Evolutionary conservation across 768 basidiomycete species (phyloP).

Genomic region (Termitomyces sp.): DNA sequence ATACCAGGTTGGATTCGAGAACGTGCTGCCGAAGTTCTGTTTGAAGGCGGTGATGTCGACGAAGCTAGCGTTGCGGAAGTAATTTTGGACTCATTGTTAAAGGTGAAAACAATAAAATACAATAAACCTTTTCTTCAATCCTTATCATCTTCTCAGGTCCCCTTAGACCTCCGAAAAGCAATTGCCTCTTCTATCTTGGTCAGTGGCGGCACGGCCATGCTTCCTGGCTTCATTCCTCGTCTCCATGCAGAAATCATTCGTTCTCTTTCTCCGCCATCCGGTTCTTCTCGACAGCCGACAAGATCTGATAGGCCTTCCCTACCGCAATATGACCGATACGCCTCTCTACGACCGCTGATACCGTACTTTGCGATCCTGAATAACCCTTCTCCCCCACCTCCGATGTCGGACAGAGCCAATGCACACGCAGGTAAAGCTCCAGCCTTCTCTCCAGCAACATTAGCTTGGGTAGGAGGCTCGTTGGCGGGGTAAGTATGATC

Average conservation of each 20-base stretch:
- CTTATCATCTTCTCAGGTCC: constrained; percentile 46
- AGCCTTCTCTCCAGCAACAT: constrained; percentile 72
- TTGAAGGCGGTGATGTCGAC: constrained; percentile 86
- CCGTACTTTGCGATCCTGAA: constrained; percentile 80
- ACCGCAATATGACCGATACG: constrained; percentile 69
- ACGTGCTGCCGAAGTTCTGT: constrained; percentile 84
- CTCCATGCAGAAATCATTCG: constrained; percentile 74
- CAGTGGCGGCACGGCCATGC: constrained; percentile 83
- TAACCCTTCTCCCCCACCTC: constrained; percentile 60
- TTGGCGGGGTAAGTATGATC: constrained; percentile 71
- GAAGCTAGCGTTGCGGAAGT: constrained; percentile 80
- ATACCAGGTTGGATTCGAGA: constrained; percentile 97
- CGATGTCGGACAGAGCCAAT: constrained; percentile 43
- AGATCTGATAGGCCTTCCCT: constrained; percentile 33
- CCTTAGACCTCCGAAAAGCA: constrained; percentile 83
- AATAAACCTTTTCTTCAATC: background rate
- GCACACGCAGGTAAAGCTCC: constrained; percentile 80
- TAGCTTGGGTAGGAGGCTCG: constrained; percentile 93
- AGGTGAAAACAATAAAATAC: constrained; percentile 35
- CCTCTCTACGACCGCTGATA: constrained; percentile 61
- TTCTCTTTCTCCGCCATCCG: constrained; percentile 38
- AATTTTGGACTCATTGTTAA: constrained; percentile 72
- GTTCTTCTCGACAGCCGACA: constrained; percentile 25
- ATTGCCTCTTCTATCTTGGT: constrained; percentile 83
- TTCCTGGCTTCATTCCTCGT: constrained; percentile 90